Evolutionary conservation across 148 eudicot species (phyloP).

Genomic region (Tetragonia tetragonoides): DNA sequence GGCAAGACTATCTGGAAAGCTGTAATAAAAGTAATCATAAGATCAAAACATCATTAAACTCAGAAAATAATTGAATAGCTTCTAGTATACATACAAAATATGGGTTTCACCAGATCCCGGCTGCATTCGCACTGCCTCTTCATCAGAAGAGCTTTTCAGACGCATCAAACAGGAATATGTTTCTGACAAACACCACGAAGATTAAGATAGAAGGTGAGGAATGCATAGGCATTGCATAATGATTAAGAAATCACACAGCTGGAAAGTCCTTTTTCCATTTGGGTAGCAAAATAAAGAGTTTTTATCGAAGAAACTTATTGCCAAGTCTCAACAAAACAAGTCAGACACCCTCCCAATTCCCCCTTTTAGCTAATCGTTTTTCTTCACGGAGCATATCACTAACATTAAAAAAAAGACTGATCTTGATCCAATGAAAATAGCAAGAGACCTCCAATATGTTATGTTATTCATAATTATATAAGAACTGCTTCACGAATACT

Average conservation of each 20-base stretch:
- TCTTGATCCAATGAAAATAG: too few relatives aligned
- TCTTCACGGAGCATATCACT: too few relatives aligned
- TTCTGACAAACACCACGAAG: slow-evolving; percentile 32
- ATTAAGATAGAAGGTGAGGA: slow-evolving; percentile 1
- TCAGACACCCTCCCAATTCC: too few relatives aligned
- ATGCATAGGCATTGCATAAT: not conserved
- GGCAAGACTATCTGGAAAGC: slow-evolving; percentile 43
- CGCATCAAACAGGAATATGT: slow-evolving; percentile 41
- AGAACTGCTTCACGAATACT: too few relatives aligned
- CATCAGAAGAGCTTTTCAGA: slow-evolving; percentile 45
- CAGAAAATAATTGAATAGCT: not conserved
- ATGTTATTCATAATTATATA: too few relatives aligned
- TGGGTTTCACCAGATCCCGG: slow-evolving; percentile 51
- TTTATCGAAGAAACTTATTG: too few relatives aligned
- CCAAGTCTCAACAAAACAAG: too few relatives aligned
- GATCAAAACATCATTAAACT: not conserved
- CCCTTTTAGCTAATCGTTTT: too few relatives aligned
- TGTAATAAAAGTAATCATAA: slow-evolving; percentile 18
- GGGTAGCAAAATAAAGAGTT: too few relatives aligned
- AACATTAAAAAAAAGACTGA: too few relatives aligned
- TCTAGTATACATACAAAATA: slow-evolving; percentile 39
- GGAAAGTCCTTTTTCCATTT: too few relatives aligned
- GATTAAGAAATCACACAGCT: not conserved
- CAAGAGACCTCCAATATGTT: too few relatives aligned
- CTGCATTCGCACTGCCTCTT: slow-evolving; percentile 50